phyloP scores from a whole-genome alignment of 2,329 filamentous ascomycete species.

The Nigrospora osmanthi region DNA sequence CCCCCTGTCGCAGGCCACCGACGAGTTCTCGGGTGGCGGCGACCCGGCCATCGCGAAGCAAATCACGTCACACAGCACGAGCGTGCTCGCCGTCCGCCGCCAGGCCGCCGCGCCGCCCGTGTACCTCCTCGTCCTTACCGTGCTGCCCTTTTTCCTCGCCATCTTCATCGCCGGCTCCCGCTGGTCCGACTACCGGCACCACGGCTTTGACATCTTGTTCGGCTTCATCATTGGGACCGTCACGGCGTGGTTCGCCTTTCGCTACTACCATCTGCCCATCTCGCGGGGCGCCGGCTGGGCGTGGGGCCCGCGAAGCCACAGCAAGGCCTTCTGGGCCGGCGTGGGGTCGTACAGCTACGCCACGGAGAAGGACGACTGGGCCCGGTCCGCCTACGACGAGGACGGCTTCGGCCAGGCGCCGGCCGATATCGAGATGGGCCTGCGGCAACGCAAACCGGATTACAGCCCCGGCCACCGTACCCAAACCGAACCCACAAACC shows the following conservation, averaged over 20 bases:
- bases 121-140: constrained; percentile 63
- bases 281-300: constrained; percentile 77
- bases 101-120: constrained; percentile 77
- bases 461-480: no score
- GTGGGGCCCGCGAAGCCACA: constrained; percentile 69
- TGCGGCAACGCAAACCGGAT: constrained; percentile 7
- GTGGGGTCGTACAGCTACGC: constrained; percentile 54
- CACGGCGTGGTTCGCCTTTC: constrained; percentile 67
- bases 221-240: constrained; percentile 73
- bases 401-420: constrained; percentile 10
- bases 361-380: constrained; percentile 29
- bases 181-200: constrained; percentile 83
- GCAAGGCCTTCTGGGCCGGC: constrained; percentile 73
- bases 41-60: constrained; percentile 20
- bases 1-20: constrained; percentile 17
- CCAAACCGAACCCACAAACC: no score
- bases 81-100: constrained; percentile 49
- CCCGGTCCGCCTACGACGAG: constrained; percentile 10
- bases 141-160: constrained; percentile 65
- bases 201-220: constrained; percentile 85
- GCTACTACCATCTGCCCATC: constrained; percentile 80
- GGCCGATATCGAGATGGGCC: constrained; percentile 19
- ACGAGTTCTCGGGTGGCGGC: constrained; percentile 17
- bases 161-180: constrained; percentile 80
- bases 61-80: constrained; percentile 24